Evolutionary conservation across 352 stramenopile genomes (phyloP), one percentile per base, ranked within the genome.

Genomic region (Phytophthora aleatoria): DNA sequence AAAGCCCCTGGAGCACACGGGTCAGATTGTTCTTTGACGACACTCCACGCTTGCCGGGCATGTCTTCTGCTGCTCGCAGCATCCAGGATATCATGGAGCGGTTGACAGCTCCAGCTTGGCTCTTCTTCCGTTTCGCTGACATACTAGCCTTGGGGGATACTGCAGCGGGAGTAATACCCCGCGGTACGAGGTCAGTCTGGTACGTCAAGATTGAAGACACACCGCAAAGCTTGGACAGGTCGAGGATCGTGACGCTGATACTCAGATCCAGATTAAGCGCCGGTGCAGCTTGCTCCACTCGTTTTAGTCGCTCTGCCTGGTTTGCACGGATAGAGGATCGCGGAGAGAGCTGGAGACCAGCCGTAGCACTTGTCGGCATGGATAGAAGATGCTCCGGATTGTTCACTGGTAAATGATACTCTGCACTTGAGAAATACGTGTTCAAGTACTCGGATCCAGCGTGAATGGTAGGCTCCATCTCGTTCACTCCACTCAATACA

Each of bases 121-220:
- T 50, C 49, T 67, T 60, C 50, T 68, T 72, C n/a, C 28, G 51
- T 20, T 61, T 75, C 24, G 20, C 16, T 1, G 48, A 16, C 42
- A 42, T 47, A n/a, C 30, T 67, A 8, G 48, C 11, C 41, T 63
- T 69, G 38, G 61, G 42, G 51, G 64, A 58, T 62, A 60, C 24
- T 13, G 31, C 15, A 8, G 60, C 11, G 2, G 50, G 28, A 3
- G 41, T 47, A 28, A 59, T 42, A 71, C 51, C 36, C 8, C 67
- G 58, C 28, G 74, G 64, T 2, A 60, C 55, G 1, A 86, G 44
- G 24, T 83, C 62, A 0, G 78, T 89, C 47, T 81, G 75, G 60
- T 91, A 91, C 54, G 79, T 91, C 33, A 94, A 56, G 12, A 91
- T 79, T 5, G 85, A 81, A 5, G 83, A 92, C 8, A 94, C 77